Evolutionary conservation across 768 basidiomycete genomes (phyloP), one percentile per base, ranked within the genome.

Genomic region (Chalciporus piperatus): DNA sequence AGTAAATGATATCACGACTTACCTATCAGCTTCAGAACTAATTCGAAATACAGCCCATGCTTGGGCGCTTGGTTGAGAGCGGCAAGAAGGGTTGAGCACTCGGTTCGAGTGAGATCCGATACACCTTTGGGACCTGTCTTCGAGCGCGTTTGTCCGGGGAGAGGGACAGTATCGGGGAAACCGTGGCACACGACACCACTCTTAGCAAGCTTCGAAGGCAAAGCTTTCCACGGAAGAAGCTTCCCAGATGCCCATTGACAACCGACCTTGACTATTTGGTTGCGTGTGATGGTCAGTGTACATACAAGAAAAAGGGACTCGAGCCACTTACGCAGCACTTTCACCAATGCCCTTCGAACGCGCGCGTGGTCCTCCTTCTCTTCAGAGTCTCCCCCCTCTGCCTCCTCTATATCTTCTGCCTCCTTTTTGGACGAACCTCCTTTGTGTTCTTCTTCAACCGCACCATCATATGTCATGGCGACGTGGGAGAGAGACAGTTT

Each of bases 221-320:
- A 48, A 4, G 39, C 47, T 16, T 48, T 48, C 47, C 47, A 48
- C 9, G 47, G 39, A 6, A 48, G 40, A 5, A 48, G 28, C 39
- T 48, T 48, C 9, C 14, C 5, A 2, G 40, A 33, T 3, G 28
- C 40, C 47, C 47, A 48, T 22, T 12, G 3, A 48, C 40, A 41
- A 17, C 47, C 20, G 27, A 27, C 27, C 27, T 27, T 27, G 7
- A 9, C 27, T 27, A 27, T 6, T 27, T 27, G 27, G 9, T 27
- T 7, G 6, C 27, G 9, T 27, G 27, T 9, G 9, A 27, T 9
- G 9, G 27, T 27, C 27, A 7, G 27, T 9, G 27, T 27, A 9
- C 27, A 27, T 27, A 27, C 27, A 27, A 27, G 27, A 27, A 27
- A 27, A 27, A 27, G 22, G 22, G 22, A 22, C 22, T 22, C 22